These are phyloP conservation scores for Penicillium angulare DNA, from an alignment of 495 filamentous ascomycete genomes.

Conservation along the genomic window DNA sequence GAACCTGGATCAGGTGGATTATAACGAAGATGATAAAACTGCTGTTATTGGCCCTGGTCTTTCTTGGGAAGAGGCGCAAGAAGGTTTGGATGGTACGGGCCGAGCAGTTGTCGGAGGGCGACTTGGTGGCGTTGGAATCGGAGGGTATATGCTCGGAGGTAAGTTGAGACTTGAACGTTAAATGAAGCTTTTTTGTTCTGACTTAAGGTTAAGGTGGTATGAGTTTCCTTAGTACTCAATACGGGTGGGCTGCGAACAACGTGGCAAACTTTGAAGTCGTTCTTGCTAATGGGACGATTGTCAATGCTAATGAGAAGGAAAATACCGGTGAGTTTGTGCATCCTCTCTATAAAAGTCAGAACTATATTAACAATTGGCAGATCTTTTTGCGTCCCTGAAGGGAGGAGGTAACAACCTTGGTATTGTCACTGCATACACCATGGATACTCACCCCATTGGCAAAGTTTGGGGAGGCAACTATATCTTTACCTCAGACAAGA, in stretches of 20 bases:
- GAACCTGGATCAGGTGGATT: slow-evolving; percentile 35
- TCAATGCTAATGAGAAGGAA: slow-evolving; percentile 41
- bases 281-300: slow-evolving; percentile 52
- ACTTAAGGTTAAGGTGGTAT: slow-evolving; percentile 31
- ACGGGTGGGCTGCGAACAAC: slow-evolving; percentile 57
- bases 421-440: slow-evolving; percentile 55
- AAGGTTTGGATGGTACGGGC: slow-evolving; percentile 31
- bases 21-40: slow-evolving; percentile 34
- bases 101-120: slow-evolving; percentile 40
- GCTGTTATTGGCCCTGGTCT: slow-evolving; percentile 41
- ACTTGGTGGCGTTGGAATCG: slow-evolving; percentile 38
- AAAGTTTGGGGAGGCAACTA: slow-evolving; percentile 56
- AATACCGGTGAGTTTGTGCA: slow-evolving; percentile 31
- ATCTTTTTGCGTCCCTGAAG: slow-evolving; percentile 57
- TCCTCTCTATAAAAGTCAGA: too few species aligned
- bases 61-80: slow-evolving; percentile 38
- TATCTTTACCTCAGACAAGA: slow-evolving; percentile 43
- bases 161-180: slow-evolving; percentile 6
- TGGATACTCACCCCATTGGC: slow-evolving; percentile 43
- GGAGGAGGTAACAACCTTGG: slow-evolving; percentile 62
- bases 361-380: slow-evolving; percentile 18
- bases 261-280: slow-evolving; percentile 55
- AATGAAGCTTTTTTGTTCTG: background rate
- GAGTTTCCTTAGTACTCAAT: slow-evolving; percentile 54
- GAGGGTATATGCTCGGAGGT: slow-evolving; percentile 46